These are phyloP conservation scores for Aspergillus persii DNA, from an alignment of 2,329 filamentous ascomycete species.

Conservation along the genomic window DNA sequence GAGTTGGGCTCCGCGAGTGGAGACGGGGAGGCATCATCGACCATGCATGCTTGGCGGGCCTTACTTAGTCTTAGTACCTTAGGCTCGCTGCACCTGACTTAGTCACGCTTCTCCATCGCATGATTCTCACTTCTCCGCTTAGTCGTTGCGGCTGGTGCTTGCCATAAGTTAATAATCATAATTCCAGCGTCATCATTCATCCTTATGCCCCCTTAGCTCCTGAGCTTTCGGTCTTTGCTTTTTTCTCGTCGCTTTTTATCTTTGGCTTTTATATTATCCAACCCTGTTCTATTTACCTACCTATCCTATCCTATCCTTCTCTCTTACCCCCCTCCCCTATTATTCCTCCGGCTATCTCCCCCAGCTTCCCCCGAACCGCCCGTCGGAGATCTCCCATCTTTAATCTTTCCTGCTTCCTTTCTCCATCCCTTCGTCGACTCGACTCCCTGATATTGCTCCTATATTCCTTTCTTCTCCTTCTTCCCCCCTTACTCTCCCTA, in stretches of 20 bases:
- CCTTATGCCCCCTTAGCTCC: too few relatives aligned
- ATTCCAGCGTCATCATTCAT: too few relatives aligned
- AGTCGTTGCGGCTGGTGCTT: background rate
- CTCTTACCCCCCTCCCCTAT: conserved; percentile 2
- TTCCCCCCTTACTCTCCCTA: background rate
- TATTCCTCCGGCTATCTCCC: conserved; percentile 1
- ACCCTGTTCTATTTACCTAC: background rate
- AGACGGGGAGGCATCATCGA: background rate
- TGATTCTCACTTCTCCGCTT: background rate
- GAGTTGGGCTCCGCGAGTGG: background rate
- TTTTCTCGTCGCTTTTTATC: background rate
- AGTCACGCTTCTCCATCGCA: background rate
- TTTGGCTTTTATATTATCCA: background rate
- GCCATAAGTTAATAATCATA: too few relatives aligned
- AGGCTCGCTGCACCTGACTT: background rate
- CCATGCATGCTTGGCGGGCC: background rate
- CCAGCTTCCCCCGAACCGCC: conserved; percentile 4
- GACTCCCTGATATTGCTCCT: background rate
- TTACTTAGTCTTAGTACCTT: too few relatives aligned
- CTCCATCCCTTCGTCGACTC: background rate
- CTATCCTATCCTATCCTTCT: background rate
- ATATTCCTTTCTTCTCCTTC: background rate
- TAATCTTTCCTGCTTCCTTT: conserved; percentile 3
- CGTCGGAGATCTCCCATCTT: conserved; percentile 12
- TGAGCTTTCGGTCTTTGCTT: too few relatives aligned